Evolutionary conservation across 371 early-diverging fungal species (phyloP), one percentile per base, ranked within the genome.

Genomic region (Sporodiniella umbellata): DNA sequence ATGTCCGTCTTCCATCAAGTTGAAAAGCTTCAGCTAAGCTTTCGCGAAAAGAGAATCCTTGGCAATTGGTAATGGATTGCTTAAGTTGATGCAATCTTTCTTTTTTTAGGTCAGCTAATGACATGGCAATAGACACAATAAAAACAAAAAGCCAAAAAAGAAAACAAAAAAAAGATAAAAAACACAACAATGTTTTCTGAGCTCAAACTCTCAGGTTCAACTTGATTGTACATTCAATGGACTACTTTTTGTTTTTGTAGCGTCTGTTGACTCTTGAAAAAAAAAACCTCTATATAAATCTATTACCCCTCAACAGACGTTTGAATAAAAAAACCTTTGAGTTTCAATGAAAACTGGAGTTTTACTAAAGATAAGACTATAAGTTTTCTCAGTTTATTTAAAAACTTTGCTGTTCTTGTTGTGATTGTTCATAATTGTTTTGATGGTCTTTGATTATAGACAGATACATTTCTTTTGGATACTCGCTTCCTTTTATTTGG

Each of bases 401-500:
- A 25, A 25, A 23, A 5, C 21, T 8, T 22, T 35, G 35, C 15
- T 23, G 33, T 22, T 24, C 11, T 42, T 47, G 43, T 21, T 53
- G 30, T 25, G 56, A 55, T 45, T 60, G 58, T 14, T 70, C 63
- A 33, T 65, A 60, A 17, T 58, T 44, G 6, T 61, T 43, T 38
- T 70, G 70, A 51, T 61, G 62, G n/a, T 61, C 54, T 28, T 64
- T 67, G 24, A 70, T 66, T 8, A 70, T 70, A 1, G 35, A 42
- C n/a, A 66, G 45, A 19, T 66, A 70, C 58, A 70, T 62, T 42
- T 70, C 67, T 28, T 60, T 57, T 15, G 71, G 71, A 44, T 70
- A 70, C 48, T 70, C 71, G 42, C 71, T 70, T 25, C 71, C 71
- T 51, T 68, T 60, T n/a, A 71, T 65, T 45, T 65, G 65, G 35